Percentiles rank a stretch among this genome's conserved stretches.
phyloP scores from a whole-genome alignment of 2,329 filamentous ascomycete genomes.

The Diaporthe batatas region DNA sequence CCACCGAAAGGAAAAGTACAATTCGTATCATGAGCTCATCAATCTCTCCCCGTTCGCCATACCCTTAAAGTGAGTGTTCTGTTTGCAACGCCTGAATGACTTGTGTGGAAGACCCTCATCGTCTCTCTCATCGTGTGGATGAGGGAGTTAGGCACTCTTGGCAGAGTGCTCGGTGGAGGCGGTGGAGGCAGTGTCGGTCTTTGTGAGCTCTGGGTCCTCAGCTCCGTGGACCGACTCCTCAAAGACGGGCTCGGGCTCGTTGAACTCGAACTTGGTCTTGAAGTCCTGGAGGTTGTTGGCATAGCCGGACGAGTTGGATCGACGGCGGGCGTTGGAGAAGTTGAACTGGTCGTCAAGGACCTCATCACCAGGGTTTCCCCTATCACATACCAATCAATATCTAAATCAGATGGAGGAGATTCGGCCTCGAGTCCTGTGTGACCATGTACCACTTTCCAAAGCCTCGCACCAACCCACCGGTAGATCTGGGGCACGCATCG shows the following conservation, averaged over 20 bases:
- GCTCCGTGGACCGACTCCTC: conserved; percentile 86
- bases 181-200: conserved; percentile 60
- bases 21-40: conserved; percentile 28
- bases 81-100: conserved; percentile 37
- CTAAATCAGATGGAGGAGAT: background rate
- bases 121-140: conserved; percentile 29
- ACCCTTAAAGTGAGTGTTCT: conserved; percentile 39
- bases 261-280: conserved; percentile 96
- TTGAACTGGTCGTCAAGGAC: conserved; percentile 86
- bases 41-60: conserved; percentile 22
- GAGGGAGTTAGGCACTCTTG: conserved; percentile 45
- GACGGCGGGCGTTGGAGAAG: conserved; percentile 87
- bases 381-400: conserved; percentile 53
- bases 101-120: conserved; percentile 42
- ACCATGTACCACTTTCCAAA: background rate
- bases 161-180: conserved; percentile 67
- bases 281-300: conserved; percentile 80
- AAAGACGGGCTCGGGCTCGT: conserved; percentile 91
- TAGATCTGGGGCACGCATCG: background rate
- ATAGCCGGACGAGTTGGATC: conserved; percentile 88
- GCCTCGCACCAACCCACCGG: background rate
- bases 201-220: conserved; percentile 69
- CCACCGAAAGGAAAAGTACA: conserved; percentile 29
- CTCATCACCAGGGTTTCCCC: conserved; percentile 88
- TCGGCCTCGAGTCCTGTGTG: background rate